Conservation (phyloP, 129 eudicot species). For the Helianthus tuberosus region DNA sequence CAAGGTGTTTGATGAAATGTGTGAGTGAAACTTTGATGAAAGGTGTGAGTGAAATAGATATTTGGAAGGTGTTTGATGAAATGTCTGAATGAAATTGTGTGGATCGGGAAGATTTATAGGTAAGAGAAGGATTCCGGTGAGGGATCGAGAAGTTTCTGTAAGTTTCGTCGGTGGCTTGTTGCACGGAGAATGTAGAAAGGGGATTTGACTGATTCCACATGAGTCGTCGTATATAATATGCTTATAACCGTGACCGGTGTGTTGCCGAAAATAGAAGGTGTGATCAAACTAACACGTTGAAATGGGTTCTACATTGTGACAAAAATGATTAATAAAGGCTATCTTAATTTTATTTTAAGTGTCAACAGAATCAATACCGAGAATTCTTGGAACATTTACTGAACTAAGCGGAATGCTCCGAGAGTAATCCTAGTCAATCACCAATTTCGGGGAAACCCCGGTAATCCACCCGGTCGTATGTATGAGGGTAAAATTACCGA, state of each 20-base stretch:
- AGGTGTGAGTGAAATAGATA: neutral
- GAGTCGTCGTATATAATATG: neutral
- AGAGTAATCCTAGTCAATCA: too few species aligned
- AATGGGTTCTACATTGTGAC: too few species aligned
- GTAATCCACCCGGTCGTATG: too few species aligned
- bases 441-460: too few species aligned
- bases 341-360: too few species aligned
- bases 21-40: neutral
- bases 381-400: too few species aligned
- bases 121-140: neutral
- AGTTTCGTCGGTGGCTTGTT: neutral
- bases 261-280: neutral
- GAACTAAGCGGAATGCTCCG: too few species aligned
- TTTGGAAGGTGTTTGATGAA: slow-evolving; percentile 35
- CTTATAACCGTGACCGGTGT: neutral
- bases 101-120: neutral
- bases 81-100: slow-evolving; percentile 18
- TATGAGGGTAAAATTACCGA: too few species aligned
- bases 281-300: neutral
- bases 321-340: too few species aligned
- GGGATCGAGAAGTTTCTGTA: slow-evolving; percentile 15
- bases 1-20: neutral
- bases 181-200: neutral
- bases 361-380: too few species aligned
- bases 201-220: neutral